Evolutionary conservation across 768 basidiomycete species (phyloP).

Genomic region (Hemileccinum impolitum): DNA sequence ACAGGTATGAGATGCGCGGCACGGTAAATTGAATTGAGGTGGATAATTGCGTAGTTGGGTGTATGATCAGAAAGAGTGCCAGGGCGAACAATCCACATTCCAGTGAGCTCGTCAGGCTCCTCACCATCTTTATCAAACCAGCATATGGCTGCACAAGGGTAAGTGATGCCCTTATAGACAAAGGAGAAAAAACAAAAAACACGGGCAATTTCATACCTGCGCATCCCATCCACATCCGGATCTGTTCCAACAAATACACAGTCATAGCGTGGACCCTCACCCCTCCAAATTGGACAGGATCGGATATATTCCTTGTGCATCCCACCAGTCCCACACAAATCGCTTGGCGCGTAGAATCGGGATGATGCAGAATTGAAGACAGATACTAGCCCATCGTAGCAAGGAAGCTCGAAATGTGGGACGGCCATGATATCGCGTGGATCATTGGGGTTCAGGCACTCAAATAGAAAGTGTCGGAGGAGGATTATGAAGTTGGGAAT

Average conservation of each 20-base stretch:
- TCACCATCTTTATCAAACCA: constrained; percentile 23
- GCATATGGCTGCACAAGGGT: constrained; percentile 20
- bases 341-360: constrained; percentile 28
- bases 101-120: constrained; percentile 19
- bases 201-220: constrained; percentile 13
- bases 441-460: constrained; percentile 9
- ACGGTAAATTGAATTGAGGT: constrained; percentile 28
- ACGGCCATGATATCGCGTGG: neutral
- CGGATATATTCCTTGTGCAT: constrained; percentile 29
- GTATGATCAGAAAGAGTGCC: neutral
- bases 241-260: constrained; percentile 22
- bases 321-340: constrained; percentile 20
- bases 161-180: neutral
- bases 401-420: constrained; percentile 3
- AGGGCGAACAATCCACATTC: constrained; percentile 30
- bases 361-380: constrained; percentile 24
- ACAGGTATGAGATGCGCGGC: constrained; percentile 30
- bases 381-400: neutral
- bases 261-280: constrained; percentile 10
- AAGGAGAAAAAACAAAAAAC: constrained; percentile 27
- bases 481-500: neutral
- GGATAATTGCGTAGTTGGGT: constrained; percentile 19
- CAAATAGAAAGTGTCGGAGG: constrained; percentile 2
- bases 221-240: constrained; percentile 10
- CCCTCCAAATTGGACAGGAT: constrained; percentile 19